Percentiles rank a stretch among this genome's conserved stretches.
These are phyloP conservation scores for Magnolia kwangsiensis DNA, from an alignment of 164 flowering plant species.

Conservation along the genomic window DNA sequence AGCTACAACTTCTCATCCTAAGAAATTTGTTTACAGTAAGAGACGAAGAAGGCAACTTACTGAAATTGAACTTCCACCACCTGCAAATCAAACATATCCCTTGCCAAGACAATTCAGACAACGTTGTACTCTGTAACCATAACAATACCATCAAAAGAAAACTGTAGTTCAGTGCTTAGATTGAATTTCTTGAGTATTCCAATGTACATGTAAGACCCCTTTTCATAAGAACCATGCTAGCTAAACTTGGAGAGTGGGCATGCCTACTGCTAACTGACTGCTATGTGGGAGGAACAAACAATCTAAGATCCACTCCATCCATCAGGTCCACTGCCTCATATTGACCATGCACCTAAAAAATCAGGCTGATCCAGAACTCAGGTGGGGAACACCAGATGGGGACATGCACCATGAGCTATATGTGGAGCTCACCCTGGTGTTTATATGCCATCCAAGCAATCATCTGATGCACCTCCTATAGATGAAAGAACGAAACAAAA, in stretches of 20 bases:
- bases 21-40: neutral
- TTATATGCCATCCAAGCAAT: too few species aligned
- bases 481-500: neutral
- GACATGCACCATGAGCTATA: neutral
- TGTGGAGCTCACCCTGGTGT: too few species aligned
- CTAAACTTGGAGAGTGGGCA: too few species aligned
- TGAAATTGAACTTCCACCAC: too few species aligned
- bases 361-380: too few species aligned
- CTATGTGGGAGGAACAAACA: too few species aligned
- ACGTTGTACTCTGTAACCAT: slow-evolving; percentile 54
- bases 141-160: slow-evolving; percentile 7
- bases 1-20: neutral
- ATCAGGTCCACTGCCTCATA: too few species aligned
- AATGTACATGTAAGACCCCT: neutral
- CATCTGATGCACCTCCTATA: neutral
- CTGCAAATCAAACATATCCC: slow-evolving; percentile 40
- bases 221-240: too few species aligned
- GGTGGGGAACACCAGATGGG: neutral
- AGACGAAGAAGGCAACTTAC: neutral
- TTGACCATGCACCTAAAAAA: too few species aligned
- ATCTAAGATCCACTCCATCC: too few species aligned
- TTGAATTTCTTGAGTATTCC: neutral
- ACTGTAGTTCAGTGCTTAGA: neutral
- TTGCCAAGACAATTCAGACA: slow-evolving; percentile 72
- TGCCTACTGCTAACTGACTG: too few species aligned